phyloP scores from a whole-genome alignment of 1,284 basidiomycete species.

The Neotropicomus parvogracilis region DNA sequence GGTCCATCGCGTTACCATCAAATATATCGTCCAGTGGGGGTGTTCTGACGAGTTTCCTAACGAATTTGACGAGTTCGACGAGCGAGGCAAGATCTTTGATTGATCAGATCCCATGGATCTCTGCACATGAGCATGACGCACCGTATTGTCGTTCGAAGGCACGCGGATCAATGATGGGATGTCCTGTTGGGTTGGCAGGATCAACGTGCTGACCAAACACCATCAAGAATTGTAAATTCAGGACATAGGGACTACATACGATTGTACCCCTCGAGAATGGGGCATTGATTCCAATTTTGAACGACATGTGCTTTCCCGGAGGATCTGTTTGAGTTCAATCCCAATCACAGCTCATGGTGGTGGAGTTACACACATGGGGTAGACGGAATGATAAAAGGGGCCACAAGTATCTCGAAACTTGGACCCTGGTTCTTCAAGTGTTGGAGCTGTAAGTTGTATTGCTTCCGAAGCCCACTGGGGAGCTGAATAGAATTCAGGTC shows the following conservation, averaged over 20 bases:
- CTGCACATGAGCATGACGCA: neutral
- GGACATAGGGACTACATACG: neutral
- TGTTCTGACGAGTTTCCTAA: conserved; percentile 1
- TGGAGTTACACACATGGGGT: neutral
- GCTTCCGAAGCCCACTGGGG: conserved; percentile 1
- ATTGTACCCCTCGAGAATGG: conserved; percentile 7
- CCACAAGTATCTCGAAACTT: neutral
- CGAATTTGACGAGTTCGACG: conserved; percentile 2
- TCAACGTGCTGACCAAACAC: neutral
- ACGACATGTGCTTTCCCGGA: neutral
- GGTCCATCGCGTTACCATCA: neutral
- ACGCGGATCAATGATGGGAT: conserved; percentile 3
- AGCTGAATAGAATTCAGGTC: neutral
- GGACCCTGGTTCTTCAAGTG: conserved; percentile 2
- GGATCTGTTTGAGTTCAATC: too few relatives aligned
- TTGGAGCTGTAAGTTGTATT: conserved; percentile 4
- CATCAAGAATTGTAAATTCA: neutral
- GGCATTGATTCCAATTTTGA: neutral
- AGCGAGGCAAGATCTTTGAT: neutral
- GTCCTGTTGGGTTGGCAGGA: conserved; percentile 1
- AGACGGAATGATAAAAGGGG: neutral
- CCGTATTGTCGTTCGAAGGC: conserved; percentile 3
- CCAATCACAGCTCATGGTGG: too few relatives aligned
- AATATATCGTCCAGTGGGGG: neutral
- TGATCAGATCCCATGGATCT: neutral